Evolutionary conservation across 192 early-diverging fungal species (phyloP).

Genomic region (Coemansia sp.): DNA sequence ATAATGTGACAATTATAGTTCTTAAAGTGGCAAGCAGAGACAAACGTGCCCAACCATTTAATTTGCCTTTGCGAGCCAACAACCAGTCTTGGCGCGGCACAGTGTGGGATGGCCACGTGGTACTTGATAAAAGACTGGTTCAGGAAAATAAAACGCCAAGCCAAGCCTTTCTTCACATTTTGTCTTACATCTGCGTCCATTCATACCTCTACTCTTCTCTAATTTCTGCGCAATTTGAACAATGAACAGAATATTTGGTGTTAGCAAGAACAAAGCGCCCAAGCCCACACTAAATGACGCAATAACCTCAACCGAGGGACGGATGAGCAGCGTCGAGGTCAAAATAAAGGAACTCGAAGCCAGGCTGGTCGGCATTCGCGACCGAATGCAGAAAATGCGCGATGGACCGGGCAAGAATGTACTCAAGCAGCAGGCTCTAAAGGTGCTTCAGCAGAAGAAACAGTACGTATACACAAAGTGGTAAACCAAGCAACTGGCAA

Average conservation of each 20-base stretch:
- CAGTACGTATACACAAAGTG: conserved; percentile 52
- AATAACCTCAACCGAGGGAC: conserved; percentile 77
- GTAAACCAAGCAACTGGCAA: conserved; percentile 6
- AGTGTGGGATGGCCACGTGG: conserved; percentile 1
- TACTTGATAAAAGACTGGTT: background rate
- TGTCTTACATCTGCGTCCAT: background rate
- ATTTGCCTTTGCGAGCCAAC: background rate
- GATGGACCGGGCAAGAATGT: conserved; percentile 86
- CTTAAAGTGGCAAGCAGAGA: conserved; percentile 6
- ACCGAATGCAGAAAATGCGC: conserved; percentile 93
- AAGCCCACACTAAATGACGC: conserved; percentile 89
- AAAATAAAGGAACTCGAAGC: conserved; percentile 95
- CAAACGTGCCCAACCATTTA: background rate
- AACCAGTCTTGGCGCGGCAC: conserved; percentile 3
- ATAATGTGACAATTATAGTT: background rate
- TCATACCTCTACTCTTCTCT: background rate
- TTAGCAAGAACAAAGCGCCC: conserved; percentile 75
- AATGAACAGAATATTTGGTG: conserved; percentile 95
- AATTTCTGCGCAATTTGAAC: background rate
- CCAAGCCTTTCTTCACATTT: background rate
- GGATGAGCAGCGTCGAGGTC: conserved; percentile 85
- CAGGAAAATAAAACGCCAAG: background rate
- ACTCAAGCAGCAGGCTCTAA: conserved; percentile 89
- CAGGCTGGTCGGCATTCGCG: conserved; percentile 84
- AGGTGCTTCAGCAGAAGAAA: conserved; percentile 91